A percentile compares a stretch with the other conserved stretches of the same genome.
These are phyloP conservation scores for Anthostomella pinea DNA, from an alignment of 2,329 filamentous ascomycete species.

Conservation along the genomic window DNA sequence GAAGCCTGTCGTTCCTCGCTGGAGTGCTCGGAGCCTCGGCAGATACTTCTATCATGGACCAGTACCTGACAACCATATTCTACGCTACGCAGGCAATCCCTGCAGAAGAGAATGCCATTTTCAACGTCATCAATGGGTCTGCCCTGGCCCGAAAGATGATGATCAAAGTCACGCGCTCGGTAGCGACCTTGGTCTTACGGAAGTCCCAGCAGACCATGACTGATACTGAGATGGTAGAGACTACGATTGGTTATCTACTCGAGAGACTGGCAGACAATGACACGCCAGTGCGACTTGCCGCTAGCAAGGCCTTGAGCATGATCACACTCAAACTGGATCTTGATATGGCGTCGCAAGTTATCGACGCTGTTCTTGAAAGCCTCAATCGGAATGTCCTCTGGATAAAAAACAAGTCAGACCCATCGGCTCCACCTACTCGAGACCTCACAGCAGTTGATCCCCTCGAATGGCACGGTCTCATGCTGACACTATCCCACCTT, in stretches of 20 bases:
- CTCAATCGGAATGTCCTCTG: conserved; percentile 58
- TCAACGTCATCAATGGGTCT: conserved; percentile 60
- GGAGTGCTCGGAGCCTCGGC: conserved; percentile 67
- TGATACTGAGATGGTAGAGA: conserved; percentile 64
- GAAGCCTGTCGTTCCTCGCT: conserved; percentile 75
- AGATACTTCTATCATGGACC: conserved; percentile 71
- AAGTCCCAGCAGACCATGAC: conserved; percentile 41
- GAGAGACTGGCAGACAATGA: conserved; percentile 80
- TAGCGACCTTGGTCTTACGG: conserved; percentile 64
- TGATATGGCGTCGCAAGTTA: conserved; percentile 81
- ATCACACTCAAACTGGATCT: conserved; percentile 76
- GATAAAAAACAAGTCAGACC: conserved; percentile 37
- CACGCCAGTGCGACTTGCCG: conserved; percentile 84
- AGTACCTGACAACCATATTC: conserved; percentile 65
- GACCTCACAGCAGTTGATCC: conserved; percentile 76
- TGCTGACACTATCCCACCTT: conserved; percentile 81
- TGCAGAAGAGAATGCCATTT: conserved; percentile 45
- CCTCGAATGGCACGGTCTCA: conserved; percentile 87
- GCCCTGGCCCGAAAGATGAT: conserved; percentile 78
- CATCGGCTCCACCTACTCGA: conserved; percentile 37
- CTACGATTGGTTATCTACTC: conserved; percentile 77
- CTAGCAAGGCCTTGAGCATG: conserved; percentile 88
- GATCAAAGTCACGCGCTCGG: conserved; percentile 79
- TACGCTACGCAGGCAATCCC: conserved; percentile 59
- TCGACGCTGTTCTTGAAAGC: conserved; percentile 79